These are phyloP conservation scores for Citrus glauca DNA, from an alignment of 345 rosid species.

Conservation along the genomic window DNA sequence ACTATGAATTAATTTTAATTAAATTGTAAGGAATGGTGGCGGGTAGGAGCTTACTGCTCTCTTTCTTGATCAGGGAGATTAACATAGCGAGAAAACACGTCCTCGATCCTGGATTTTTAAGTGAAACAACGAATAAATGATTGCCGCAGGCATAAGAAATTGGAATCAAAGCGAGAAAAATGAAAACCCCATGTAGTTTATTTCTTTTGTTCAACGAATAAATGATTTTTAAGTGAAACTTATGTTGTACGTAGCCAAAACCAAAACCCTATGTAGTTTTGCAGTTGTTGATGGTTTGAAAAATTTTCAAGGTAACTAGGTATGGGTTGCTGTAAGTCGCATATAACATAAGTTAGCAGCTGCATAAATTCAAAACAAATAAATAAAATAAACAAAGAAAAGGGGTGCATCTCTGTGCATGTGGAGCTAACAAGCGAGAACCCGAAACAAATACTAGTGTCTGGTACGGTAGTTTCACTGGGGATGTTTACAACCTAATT, in stretches of 20 bases:
- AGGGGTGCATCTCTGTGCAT: background rate
- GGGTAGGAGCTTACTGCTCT: slow-evolving; percentile 40
- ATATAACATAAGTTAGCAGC: too few species aligned
- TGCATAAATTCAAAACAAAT: too few species aligned
- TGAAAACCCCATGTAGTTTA: background rate
- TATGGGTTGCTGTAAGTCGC: too few species aligned
- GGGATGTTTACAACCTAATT: background rate
- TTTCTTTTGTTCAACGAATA: too few species aligned
- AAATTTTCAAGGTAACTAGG: too few species aligned
- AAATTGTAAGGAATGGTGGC: background rate
- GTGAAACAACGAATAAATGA: background rate
- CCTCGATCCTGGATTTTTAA: slow-evolving; percentile 49
- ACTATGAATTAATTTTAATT: background rate
- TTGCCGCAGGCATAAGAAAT: background rate
- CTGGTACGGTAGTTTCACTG: background rate
- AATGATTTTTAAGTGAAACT: too few species aligned
- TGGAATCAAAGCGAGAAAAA: background rate
- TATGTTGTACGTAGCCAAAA: too few species aligned
- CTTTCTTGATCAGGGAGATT: slow-evolving; percentile 65
- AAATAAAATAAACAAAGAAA: too few species aligned
- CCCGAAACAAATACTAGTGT: background rate
- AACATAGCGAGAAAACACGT: slow-evolving; percentile 61
- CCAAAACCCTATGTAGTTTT: background rate
- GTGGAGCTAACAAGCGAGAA: background rate
- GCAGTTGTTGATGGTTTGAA: background rate